Conservation (phyloP, 108 stramenopile species). For the Craspedostauros australis region DNA sequence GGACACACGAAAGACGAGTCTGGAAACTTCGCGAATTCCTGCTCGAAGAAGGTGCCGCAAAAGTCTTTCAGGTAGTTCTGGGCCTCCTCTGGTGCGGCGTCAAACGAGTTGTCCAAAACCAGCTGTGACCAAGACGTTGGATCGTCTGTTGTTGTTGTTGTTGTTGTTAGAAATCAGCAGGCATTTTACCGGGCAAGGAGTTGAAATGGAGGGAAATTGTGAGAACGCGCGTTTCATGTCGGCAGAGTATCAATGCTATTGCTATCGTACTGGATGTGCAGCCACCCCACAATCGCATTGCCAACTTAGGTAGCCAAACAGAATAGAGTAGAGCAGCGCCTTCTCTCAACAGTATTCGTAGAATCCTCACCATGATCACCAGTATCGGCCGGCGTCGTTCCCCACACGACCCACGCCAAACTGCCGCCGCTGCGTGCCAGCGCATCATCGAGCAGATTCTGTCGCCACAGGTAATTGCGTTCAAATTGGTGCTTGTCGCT, state of each 20-base stretch:
- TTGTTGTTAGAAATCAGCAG: too few species aligned
- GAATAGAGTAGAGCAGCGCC: too few species aligned
- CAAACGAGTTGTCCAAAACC: slow-evolving; percentile 43
- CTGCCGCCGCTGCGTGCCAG: slow-evolving; percentile 25
- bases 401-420: slow-evolving; percentile 26
- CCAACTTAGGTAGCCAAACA: too few species aligned
- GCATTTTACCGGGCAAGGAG: too few species aligned
- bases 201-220: too few species aligned
- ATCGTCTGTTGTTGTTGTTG: slow-evolving; percentile 25
- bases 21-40: slow-evolving; percentile 25
- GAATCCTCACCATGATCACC: slow-evolving; percentile 29
- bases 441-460: slow-evolving; percentile 16
- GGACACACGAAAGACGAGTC: slow-evolving; percentile 23
- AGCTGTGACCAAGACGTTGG: slow-evolving; percentile 33
- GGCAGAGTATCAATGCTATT: too few species aligned
- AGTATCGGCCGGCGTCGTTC: slow-evolving; percentile 33
- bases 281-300: too few species aligned
- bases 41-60: slow-evolving; percentile 29
- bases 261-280: too few species aligned
- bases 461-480: too few species aligned
- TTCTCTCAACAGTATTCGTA: too few species aligned
- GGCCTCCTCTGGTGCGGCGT: slow-evolving; percentile 23
- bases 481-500: too few species aligned
- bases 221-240: too few species aligned
- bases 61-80: slow-evolving; percentile 33